Evolutionary conservation across 148 eudicot species (phyloP), one percentile per base, ranked within the genome.

Genomic region (Heliosperma pusillum): DNA sequence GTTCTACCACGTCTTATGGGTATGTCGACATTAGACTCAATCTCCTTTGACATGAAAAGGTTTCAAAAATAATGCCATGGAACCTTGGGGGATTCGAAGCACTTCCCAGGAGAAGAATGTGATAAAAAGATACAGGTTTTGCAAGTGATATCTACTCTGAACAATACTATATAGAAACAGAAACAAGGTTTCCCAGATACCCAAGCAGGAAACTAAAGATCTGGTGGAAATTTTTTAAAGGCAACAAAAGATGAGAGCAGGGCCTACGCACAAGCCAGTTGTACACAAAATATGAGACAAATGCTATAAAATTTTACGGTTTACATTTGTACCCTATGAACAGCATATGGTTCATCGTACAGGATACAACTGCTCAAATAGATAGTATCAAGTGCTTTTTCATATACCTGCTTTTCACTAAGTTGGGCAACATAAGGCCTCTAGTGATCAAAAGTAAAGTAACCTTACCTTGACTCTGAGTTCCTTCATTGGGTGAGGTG

Each of bases 401-500:
- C 42, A 50, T 50, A 50, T 50, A 3, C 17, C 55, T 11, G 55
- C 55, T 11, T 11, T 50, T 50, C 55, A 50, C 15, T 2, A 50
- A 11, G 19, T 50, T 15, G 55, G 55, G 55, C 30, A 62, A 17
- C 66, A 62, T 62, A 62, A 27, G 16, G 66, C 36, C 17, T 25
- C 66, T 24, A 10, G 60, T n/a, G 2, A n/a, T 11, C 19, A 57
- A 62, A 62, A 62, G 64, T 20, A 22, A 7, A 21, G 16, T 25
- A 62, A 62, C 6, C 3, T 60, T 82, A 94, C 98, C 92, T 91
- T 94, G 74, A 94, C 89, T 75, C 97, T 86, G 63, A 94, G 89
- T 77, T 94, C 98, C 81, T 91, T 94, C 97, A 91, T 94, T 26
- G 98, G 98, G 86, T 94, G 98, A 44, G 97, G 97, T 42, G 93